A percentile compares a stretch with the other conserved stretches of the same genome.
Conservation (phyloP, 495 filamentous ascomycete genomes). For the Lindgomyces ingoldianus region DNA sequence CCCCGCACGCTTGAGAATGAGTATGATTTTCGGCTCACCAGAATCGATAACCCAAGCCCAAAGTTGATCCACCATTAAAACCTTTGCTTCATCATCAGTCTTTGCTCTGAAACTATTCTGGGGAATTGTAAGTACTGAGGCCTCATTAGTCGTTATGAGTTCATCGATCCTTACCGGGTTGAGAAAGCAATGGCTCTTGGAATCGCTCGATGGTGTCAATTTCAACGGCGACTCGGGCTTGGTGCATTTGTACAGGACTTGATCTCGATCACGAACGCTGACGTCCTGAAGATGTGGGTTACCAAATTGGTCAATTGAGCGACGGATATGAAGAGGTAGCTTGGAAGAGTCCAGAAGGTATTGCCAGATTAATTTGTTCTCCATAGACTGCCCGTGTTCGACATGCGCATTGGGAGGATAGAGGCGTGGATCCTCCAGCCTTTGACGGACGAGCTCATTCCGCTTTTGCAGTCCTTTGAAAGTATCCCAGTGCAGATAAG, state of each 20-base stretch:
- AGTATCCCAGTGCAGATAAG: constrained; percentile 22
- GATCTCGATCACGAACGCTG: constrained; percentile 8
- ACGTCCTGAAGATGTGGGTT: constrained; percentile 3
- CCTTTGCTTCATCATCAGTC: constrained; percentile 1
- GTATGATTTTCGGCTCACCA: neutral
- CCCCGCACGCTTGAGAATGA: neutral
- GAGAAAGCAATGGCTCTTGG: neutral
- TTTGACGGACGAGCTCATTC: neutral
- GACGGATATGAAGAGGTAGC: constrained; percentile 13
- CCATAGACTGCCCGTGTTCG: constrained; percentile 1
- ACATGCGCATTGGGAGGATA: neutral
- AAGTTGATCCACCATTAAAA: constrained; percentile 21
- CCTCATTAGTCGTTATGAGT: neutral
- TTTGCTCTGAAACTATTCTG: neutral
- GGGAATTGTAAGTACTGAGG: neutral
- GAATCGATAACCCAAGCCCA: constrained; percentile 25
- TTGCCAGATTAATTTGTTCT: constrained; percentile 21
- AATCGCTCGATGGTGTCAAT: neutral
- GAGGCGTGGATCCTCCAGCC: neutral
- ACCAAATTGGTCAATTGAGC: constrained; percentile 12
- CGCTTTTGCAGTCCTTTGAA: constrained; percentile 5
- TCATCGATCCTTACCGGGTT: neutral
- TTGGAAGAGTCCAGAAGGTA: constrained; percentile 7
- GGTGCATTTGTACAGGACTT: constrained; percentile 23
- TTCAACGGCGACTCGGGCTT: neutral